phyloP scores from a whole-genome alignment of 1,284 basidiomycete genomes.

The Sporisorium iseilematis-ciliati region DNA sequence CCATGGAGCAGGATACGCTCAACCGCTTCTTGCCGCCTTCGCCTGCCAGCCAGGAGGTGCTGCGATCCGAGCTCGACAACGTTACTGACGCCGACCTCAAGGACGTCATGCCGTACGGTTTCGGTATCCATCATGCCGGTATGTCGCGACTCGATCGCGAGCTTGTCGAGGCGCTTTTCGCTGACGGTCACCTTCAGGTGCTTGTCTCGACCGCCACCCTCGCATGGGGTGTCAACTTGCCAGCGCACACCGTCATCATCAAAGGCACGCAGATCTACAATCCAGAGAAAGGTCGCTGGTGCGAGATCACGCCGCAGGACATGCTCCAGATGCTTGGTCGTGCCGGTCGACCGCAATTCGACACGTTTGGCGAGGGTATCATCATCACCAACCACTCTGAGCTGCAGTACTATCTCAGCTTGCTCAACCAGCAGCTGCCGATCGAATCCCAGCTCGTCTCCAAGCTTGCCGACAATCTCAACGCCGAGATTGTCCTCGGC shows the following conservation, averaged over 20 bases:
- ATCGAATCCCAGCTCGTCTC: conserved; percentile 96
- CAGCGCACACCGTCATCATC: conserved; percentile 98
- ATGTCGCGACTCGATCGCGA: conserved; percentile 94
- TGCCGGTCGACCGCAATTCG: conserved; percentile 96
- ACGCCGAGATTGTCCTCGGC: conserved; percentile 96
- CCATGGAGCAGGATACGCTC: conserved; percentile 95
- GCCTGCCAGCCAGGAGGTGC: conserved; percentile 58
- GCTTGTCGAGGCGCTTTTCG: conserved; percentile 94
- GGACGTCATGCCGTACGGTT: conserved; percentile 94
- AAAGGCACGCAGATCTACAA: conserved; percentile 99
- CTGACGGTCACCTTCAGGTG: conserved; percentile 91
- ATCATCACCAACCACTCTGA: conserved; percentile 99
- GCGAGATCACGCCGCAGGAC: conserved; percentile 94
- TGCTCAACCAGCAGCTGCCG: conserved; percentile 73
- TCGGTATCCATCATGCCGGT: conserved; percentile 98
- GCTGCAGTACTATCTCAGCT: conserved; percentile 85
- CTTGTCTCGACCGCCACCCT: conserved; percentile 97
- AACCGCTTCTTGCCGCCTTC: conserved; percentile 81
- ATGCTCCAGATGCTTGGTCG: conserved; percentile 99
- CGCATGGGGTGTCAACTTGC: conserved; percentile 99
- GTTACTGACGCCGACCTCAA: conserved; percentile 86
- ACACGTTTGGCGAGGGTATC: conserved; percentile 96
- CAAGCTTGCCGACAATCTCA: conserved; percentile 93
- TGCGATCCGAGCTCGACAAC: conserved; percentile 79
- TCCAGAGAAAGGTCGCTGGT: conserved; percentile 97